These are phyloP conservation scores for Galeopsis tetrahit DNA, from an alignment of 257 asterid species.

Conservation along the genomic window DNA sequence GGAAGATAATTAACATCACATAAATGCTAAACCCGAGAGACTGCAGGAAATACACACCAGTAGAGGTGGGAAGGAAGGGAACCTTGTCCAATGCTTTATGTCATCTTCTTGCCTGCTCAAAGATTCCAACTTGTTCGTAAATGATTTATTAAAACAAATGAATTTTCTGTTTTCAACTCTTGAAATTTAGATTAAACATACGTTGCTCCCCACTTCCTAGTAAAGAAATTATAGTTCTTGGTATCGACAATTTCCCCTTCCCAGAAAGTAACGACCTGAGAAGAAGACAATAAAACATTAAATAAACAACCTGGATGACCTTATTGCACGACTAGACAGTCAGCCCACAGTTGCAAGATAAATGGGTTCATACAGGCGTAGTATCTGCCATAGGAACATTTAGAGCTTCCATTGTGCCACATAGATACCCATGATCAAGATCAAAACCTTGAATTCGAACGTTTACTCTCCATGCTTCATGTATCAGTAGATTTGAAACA, in stretches of 20 bases:
- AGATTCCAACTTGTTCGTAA: slow-evolving; percentile 14
- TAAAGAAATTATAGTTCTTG: slow-evolving; percentile 91
- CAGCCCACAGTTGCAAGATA: neutral
- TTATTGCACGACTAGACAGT: neutral
- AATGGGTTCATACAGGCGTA: slow-evolving; percentile 69
- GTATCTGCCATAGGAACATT: slow-evolving; percentile 99
- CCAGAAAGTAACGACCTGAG: slow-evolving; percentile 97
- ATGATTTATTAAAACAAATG: neutral
- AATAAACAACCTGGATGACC: slow-evolving; percentile 13
- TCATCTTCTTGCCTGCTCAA: slow-evolving; percentile 82
- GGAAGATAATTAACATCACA: slow-evolving; percentile 27
- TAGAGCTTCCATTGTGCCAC: slow-evolving; percentile 99
- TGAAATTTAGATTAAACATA: slow-evolving; percentile 41
- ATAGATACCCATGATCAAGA: slow-evolving; percentile 90
- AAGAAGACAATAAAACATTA: slow-evolving; percentile 13
- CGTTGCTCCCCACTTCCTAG: slow-evolving; percentile 99
- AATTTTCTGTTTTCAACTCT: neutral
- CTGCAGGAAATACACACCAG: slow-evolving; percentile 47
- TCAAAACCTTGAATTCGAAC: slow-evolving; percentile 90
- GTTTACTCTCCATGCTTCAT: slow-evolving; percentile 98
- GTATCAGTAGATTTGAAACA: slow-evolving; percentile 86
- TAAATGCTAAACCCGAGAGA: slow-evolving; percentile 10
- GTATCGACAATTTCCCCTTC: slow-evolving; percentile 99
- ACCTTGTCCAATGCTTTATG: slow-evolving; percentile 95
- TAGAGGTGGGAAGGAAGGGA: slow-evolving; percentile 80